Conservation (phyloP, 495 filamentous ascomycete species). For the Hapsidospora chrysogenum region DNA sequence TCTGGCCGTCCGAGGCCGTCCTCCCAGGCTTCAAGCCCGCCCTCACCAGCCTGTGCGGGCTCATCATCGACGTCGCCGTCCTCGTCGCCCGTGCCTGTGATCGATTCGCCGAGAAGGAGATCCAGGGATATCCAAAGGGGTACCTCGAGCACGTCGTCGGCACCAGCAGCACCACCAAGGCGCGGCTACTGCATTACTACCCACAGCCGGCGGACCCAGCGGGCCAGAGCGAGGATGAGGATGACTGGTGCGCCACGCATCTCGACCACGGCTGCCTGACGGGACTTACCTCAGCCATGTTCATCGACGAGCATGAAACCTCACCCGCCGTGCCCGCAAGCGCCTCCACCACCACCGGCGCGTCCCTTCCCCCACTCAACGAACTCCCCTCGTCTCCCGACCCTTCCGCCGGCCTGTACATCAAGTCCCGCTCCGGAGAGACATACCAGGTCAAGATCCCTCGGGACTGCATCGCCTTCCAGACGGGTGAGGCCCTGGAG, state of each 20-base stretch:
- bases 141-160: slow-evolving; percentile 80
- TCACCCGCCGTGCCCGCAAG: slow-evolving; percentile 15
- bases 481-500: slow-evolving; percentile 86
- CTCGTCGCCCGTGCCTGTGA: slow-evolving; percentile 83
- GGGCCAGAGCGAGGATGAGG: slow-evolving; percentile 30
- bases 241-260: slow-evolving; percentile 95
- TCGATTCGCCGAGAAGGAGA: slow-evolving; percentile 60
- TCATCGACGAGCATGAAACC: slow-evolving; percentile 60
- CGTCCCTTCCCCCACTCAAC: slow-evolving; percentile 33
- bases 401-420: slow-evolving; percentile 73
- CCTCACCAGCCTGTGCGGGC: slow-evolving; percentile 57
- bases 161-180: slow-evolving; percentile 78
- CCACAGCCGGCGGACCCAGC: slow-evolving; percentile 30
- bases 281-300: slow-evolving; percentile 90
- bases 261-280: slow-evolving; percentile 88
- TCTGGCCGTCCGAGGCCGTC: slow-evolving; percentile 57
- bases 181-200: slow-evolving; percentile 86
- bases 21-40: slow-evolving; percentile 58
- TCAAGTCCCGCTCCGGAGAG: slow-evolving; percentile 62
- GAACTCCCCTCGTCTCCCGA: slow-evolving; percentile 65
- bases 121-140: slow-evolving; percentile 52
- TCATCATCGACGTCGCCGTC: slow-evolving; percentile 80
- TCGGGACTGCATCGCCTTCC: slow-evolving; percentile 79
- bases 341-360: slow-evolving; percentile 6
- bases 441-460: slow-evolving; percentile 83